These are phyloP conservation scores for Hypoxylon perforatum DNA, from an alignment of 495 filamentous ascomycete genomes.

Conservation along the genomic window DNA sequence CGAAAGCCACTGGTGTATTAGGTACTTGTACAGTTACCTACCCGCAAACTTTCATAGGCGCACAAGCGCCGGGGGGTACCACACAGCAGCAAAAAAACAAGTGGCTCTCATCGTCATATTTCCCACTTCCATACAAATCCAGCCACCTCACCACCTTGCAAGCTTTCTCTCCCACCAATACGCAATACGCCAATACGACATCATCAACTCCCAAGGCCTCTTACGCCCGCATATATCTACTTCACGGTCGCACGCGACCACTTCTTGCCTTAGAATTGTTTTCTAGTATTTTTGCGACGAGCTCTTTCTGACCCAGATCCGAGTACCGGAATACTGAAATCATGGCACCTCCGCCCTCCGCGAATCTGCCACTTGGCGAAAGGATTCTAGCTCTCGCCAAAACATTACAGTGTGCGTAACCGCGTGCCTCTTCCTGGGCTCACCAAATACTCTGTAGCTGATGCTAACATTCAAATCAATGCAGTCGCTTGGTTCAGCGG, in stretches of 20 bases:
- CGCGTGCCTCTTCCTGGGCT: conserved; percentile 4
- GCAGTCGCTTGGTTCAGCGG: conserved; percentile 85
- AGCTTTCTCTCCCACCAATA: conserved; percentile 18
- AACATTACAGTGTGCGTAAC: conserved; percentile 84
- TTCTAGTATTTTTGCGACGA: conserved; percentile 22
- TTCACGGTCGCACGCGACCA: conserved; percentile 26
- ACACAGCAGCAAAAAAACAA: conserved; percentile 5
- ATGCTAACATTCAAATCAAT: conserved; percentile 43
- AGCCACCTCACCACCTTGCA: conserved; percentile 44
- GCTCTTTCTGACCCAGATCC: neutral
- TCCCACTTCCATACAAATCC: conserved; percentile 38
- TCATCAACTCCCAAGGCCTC: conserved; percentile 10
- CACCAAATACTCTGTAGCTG: conserved; percentile 27
- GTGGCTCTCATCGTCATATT: conserved; percentile 38
- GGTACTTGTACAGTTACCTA: too few species aligned
- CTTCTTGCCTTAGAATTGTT: conserved; percentile 11
- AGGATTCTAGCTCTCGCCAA: conserved; percentile 80
- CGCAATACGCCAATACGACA: conserved; percentile 31
- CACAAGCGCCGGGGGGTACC: conserved; percentile 3
- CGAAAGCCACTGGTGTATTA: too few species aligned
- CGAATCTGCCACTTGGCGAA: conserved; percentile 75
- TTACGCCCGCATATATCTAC: conserved; percentile 15
- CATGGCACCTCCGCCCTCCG: conserved; percentile 85
- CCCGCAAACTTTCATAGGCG: neutral
- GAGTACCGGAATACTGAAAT: conserved; percentile 32